Percentiles rank a stretch among this genome's conserved stretches.
These are phyloP conservation scores for Pyricularia sp. DNA, from an alignment of 2,329 filamentous ascomycete species.

Conservation along the genomic window DNA sequence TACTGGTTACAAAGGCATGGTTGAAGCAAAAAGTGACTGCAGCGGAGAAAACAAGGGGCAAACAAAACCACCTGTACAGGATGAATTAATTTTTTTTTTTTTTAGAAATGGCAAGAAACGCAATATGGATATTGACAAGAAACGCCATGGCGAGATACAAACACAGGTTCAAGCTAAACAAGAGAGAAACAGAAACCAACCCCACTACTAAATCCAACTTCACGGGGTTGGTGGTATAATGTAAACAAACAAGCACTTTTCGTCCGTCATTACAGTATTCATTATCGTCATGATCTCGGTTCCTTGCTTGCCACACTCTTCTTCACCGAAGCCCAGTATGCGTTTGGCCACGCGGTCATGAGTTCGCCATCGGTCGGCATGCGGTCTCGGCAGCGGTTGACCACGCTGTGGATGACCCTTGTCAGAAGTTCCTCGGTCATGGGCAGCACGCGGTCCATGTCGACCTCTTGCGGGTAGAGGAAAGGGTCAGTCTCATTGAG, in stretches of 20 bases:
- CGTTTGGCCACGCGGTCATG: constrained; percentile 45
- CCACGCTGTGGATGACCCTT: constrained; percentile 54
- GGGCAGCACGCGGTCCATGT: constrained; percentile 41
- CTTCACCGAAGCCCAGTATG: constrained; percentile 51
- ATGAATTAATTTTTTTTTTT: not conserved
- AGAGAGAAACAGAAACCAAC: constrained; percentile 12
- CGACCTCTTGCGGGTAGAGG: constrained; percentile 50
- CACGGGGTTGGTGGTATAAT: not conserved
- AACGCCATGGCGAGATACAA: not conserved
- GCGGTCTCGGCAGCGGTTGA: constrained; percentile 46
- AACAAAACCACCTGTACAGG: not conserved
- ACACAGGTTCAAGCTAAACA: not conserved
- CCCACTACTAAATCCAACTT: not conserved
- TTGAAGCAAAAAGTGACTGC: not conserved
- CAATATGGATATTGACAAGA: not conserved
- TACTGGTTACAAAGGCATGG: not conserved
- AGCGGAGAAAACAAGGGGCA: not conserved
- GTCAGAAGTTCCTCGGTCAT: constrained; percentile 54
- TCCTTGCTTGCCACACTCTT: constrained; percentile 15
- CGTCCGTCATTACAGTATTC: not conserved
- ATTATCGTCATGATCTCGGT: constrained; percentile 25
- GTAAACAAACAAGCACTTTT: not conserved
- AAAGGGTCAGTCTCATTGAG: constrained; percentile 51
- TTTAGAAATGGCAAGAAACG: not conserved
- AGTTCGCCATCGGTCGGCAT: constrained; percentile 50